phyloP scores from a whole-genome alignment of 164 flowering plant genomes.

The Pachysandra terminalis region DNA sequence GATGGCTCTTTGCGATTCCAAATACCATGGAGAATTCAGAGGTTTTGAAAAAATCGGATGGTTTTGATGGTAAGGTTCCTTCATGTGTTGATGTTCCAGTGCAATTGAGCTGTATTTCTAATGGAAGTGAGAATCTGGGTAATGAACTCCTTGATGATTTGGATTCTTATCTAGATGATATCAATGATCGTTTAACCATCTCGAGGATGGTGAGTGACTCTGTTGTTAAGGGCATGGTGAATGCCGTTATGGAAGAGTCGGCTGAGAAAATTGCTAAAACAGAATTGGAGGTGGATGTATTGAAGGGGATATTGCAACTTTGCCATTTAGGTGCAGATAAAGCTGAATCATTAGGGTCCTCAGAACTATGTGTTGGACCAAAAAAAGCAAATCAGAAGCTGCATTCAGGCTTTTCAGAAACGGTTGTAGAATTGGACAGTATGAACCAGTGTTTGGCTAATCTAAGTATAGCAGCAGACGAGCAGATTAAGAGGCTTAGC shows the following conservation, averaged over 20 bases:
- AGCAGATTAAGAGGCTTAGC: constrained; percentile 40
- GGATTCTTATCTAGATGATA: constrained; percentile 69
- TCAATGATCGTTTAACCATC: constrained; percentile 55
- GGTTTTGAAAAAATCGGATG: neutral
- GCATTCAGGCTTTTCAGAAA: constrained; percentile 10
- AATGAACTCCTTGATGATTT: constrained; percentile 54
- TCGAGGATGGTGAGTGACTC: constrained; percentile 87
- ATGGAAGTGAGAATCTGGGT: constrained; percentile 32
- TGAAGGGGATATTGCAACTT: constrained; percentile 36
- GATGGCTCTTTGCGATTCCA: neutral
- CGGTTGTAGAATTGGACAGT: constrained; percentile 18
- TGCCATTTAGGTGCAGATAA: constrained; percentile 23
- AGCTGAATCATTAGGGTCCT: constrained; percentile 8
- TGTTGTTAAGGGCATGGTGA: constrained; percentile 73
- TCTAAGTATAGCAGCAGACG: constrained; percentile 28
- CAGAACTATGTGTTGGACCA: neutral
- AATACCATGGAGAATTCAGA: constrained; percentile 11
- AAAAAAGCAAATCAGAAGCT: neutral
- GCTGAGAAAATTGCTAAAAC: constrained; percentile 45
- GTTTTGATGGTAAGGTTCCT: neutral
- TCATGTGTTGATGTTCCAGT: constrained; percentile 13
- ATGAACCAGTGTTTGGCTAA: constrained; percentile 24
- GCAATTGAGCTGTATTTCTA: constrained; percentile 14
- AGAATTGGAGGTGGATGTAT: constrained; percentile 44
- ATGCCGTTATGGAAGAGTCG: constrained; percentile 69